Conservation (phyloP, 805 yeast species). For the Tetrapisispora fleetii region DNA sequence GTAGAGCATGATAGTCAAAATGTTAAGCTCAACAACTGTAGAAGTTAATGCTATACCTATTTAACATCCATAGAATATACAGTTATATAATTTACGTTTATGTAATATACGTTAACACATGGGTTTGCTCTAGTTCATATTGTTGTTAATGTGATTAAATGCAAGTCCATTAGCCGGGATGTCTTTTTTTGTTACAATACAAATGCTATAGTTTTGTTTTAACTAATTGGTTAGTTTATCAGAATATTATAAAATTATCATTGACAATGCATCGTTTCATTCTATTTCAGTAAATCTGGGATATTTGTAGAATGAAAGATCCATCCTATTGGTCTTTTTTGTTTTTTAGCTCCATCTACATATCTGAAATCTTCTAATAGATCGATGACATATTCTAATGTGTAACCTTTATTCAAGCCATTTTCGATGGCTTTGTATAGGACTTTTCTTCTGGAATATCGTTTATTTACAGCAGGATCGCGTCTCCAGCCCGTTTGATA, state of each 20-base stretch:
- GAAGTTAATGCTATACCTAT: too few relatives aligned
- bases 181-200: background rate
- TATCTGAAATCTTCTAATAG: conserved; percentile 38
- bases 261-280: background rate
- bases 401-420: conserved; percentile 37
- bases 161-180: too few relatives aligned
- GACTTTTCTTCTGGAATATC: conserved; percentile 43
- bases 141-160: too few relatives aligned
- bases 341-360: conserved; percentile 32
- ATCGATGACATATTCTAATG: conserved; percentile 35
- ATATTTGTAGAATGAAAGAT: conserved; percentile 32
- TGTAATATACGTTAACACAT: too few relatives aligned
- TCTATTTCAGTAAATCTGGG: conserved; percentile 6
- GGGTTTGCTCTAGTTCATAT: too few relatives aligned
- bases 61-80: too few relatives aligned
- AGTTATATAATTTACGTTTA: too few relatives aligned
- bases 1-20: too few relatives aligned
- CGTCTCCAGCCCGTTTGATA: conserved; percentile 49
- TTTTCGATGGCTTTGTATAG: conserved; percentile 46
- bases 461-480: conserved; percentile 43
- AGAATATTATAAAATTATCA: background rate
- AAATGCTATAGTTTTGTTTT: background rate
- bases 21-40: too few relatives aligned
- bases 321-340: conserved; percentile 39
- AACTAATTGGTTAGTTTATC: too few relatives aligned